Evolutionary conservation across 345 rosid species (phyloP), one percentile per base, ranked within the genome.

Genomic region (Lumnitzera littorea): DNA sequence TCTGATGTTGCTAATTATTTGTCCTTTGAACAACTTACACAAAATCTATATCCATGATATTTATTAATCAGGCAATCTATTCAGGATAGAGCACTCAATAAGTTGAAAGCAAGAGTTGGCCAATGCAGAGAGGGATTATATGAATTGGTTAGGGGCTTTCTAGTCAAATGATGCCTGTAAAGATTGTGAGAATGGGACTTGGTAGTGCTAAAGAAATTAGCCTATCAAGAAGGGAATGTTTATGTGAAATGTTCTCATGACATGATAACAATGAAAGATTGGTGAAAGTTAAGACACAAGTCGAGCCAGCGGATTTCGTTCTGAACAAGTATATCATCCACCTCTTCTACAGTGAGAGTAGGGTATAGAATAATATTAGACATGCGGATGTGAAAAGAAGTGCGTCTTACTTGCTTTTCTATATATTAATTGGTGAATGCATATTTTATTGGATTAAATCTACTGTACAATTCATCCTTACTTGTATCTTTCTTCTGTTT

Each of bases 141-240:
- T 78, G 62, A 55, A 50, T 13, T 64, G 68, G 36, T 2, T 71
- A 67, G 14, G 61, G 51, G 46, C 76, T 87, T 14, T 49, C 80
- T 58, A 57, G 72, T 48, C 84, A 48, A 69, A 91, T 76, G 89
- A 82, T 86, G 0, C 72, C 78, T 83, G 83, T 48, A 41, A 86
- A 14, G 89, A 83, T 71, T 60, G 81, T 0, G 91, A 86, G 43
- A 79, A 81, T 0, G 87, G 89, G 4, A 59, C 60, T n/a, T 36
- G 62, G 67, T 10, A 54, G 50, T 7, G 64, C 69, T 0, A 71
- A 67, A 0, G 11, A 46, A 29, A 23, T 72, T n/a, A 84, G 75
- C 43, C 61, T 83, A 70, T 27, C 27, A 63, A 48, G 63, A 81
- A 23, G 89, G 84, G 0, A 73, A 53, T 15, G 70, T 76, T 15